Evolutionary conservation across 2,329 filamentous ascomycete genomes (phyloP), one percentile per base, ranked within the genome.

Genomic region (Talaromyces sp.): DNA sequence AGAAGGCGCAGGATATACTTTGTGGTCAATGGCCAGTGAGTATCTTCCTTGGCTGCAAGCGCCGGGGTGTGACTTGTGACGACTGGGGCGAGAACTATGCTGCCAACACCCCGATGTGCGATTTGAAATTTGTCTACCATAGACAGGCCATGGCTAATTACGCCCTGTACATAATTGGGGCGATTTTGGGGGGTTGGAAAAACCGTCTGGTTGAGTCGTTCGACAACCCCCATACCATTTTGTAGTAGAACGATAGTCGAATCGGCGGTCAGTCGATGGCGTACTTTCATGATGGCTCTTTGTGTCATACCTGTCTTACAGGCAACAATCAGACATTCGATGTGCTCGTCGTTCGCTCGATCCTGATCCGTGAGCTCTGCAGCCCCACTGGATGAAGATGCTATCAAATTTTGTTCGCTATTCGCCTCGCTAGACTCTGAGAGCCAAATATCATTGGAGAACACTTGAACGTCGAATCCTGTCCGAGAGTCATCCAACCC

Each of bases 201-300:
- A 24, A 95, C 70, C 10, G 81, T 71, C 30, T 80, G 73, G 63
- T 90, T 91, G 36, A 97, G 80, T 44, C 86, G 82, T 44, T 97
- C 91, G n/a, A 91, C 79, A 1, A 91, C 77, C 0, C 94, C 93
- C 71, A 97, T 83, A 1, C 92, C 91, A 57, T 93, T 89, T 51
- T 91, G 88, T 51, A 95, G 71, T 50, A 96, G 82, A 54, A 89
- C 85, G 7, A 96, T 81, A 0, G 90, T 89, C 1, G 88, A 90
- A 24, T 84, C 76, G 2, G 81, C 76, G 39, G 82, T 80, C n/a
- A 95, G 74, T 9, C 90, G 83, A 57, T 85, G 80, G 2, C 86
- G 80, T 47, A 96, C 83, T 1, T 82, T 73, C 6, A 82, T 76
- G 13, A 96, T 72, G 36, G 89, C 87, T 1, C 80, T 75, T n/a